phyloP scores from a whole-genome alignment of 1,284 basidiomycete genomes.

The Tylopilus orsonianus region DNA sequence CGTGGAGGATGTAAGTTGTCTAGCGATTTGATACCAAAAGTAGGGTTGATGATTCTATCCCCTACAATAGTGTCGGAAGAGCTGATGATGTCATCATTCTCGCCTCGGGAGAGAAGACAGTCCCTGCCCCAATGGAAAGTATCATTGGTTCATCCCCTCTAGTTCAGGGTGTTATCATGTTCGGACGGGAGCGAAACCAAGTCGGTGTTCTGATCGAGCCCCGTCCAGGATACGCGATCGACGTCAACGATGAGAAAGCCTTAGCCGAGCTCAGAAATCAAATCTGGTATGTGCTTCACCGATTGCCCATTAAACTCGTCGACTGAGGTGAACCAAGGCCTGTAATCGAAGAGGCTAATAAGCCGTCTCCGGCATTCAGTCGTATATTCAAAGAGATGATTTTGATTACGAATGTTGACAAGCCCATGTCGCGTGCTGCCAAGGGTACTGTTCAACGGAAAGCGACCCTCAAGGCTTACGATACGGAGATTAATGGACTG shows the following conservation, averaged over 20 bases:
- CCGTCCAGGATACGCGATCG: constrained; percentile 12
- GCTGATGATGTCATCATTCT: constrained; percentile 28
- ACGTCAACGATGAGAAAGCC: constrained; percentile 15
- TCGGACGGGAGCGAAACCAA: constrained; percentile 30
- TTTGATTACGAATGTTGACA: constrained; percentile 14
- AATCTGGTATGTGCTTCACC: constrained; percentile 6
- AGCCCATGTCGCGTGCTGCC: constrained; percentile 19
- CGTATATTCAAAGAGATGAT: constrained; percentile 31
- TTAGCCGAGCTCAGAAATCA: constrained; percentile 2
- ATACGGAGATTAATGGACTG: constrained; percentile 23
- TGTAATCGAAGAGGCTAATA: constrained; percentile 23
- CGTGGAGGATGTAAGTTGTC: constrained; percentile 29
- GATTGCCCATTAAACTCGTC: background rate
- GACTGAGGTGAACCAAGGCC: constrained; percentile 8
- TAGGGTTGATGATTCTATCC: too few species aligned
- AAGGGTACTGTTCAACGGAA: constrained; percentile 26
- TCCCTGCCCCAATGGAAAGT: constrained; percentile 30
- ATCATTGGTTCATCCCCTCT: constrained; percentile 27
- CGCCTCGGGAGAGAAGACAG: constrained; percentile 30
- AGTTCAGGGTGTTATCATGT: constrained; percentile 20
- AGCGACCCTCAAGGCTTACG: constrained; percentile 18
- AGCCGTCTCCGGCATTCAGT: constrained; percentile 23
- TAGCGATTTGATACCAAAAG: too few species aligned
- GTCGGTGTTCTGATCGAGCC: constrained; percentile 41
- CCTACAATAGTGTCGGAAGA: constrained; percentile 17